Percentiles rank a stretch among this genome's conserved stretches.
Evolutionary conservation across 805 yeast species (phyloP).

Genomic region (Candida broadrunensis): DNA sequence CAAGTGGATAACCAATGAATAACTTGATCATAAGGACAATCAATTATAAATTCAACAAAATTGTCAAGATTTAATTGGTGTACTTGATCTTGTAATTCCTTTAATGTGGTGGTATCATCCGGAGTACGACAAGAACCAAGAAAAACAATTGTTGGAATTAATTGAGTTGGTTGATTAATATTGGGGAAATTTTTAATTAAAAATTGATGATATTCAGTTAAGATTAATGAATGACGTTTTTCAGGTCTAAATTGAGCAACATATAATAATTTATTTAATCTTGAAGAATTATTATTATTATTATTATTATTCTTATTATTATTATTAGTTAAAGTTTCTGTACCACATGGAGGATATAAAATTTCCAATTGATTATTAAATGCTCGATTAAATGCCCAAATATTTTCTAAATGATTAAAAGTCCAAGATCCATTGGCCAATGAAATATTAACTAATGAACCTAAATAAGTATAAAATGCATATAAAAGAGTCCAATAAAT

Average conservation of each 20-base stretch:
- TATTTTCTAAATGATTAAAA: constrained; percentile 58
- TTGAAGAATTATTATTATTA: constrained; percentile 15
- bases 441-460: constrained; percentile 62
- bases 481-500: constrained; percentile 72
- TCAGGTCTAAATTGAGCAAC: constrained; percentile 96
- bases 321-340: constrained; percentile 53
- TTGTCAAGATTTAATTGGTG: constrained; percentile 24
- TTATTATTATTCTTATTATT: constrained; percentile 11
- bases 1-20: constrained; percentile 51
- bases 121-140: constrained; percentile 81
- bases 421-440: constrained; percentile 94
- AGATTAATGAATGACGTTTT: constrained; percentile 76
- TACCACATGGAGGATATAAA: constrained; percentile 89
- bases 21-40: constrained; percentile 69
- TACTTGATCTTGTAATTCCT: constrained; percentile 40
- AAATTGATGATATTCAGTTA: constrained; percentile 62
- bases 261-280: constrained; percentile 47
- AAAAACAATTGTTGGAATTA: constrained; percentile 58
- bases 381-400: constrained; percentile 52
- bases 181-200: constrained; percentile 18
- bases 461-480: constrained; percentile 61
- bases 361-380: constrained; percentile 33
- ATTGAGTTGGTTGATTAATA: constrained; percentile 13
- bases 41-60: constrained; percentile 58
- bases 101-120: constrained; percentile 61